Evolutionary conservation across 176 grass and related monocot genomes (phyloP).

Genomic region (Oryza glumipatula): DNA sequence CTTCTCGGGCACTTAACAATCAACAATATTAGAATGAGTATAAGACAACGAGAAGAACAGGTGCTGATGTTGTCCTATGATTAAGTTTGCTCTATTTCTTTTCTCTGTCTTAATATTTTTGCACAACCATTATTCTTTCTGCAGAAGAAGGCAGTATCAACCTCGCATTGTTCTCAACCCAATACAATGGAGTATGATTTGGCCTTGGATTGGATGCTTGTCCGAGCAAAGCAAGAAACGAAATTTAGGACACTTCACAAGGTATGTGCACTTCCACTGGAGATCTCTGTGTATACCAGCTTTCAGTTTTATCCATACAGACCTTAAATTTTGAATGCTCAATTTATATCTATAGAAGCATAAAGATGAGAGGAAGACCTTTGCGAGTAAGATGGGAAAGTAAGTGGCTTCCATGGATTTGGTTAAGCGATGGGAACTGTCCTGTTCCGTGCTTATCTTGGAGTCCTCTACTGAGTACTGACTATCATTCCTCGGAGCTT

Average conservation of each 20-base stretch:
- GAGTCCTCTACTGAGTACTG: slow-evolving; percentile 9
- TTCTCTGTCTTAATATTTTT: slow-evolving; percentile 22
- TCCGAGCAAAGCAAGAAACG: slow-evolving; percentile 47
- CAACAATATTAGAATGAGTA: slow-evolving; percentile 49
- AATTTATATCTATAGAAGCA: slow-evolving; percentile 46
- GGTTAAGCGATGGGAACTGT: slow-evolving; percentile 10
- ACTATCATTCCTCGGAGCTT: slow-evolving; percentile 21
- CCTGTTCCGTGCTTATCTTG: slow-evolving; percentile 31
- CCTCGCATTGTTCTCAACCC: slow-evolving; percentile 95
- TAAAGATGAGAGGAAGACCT: slow-evolving; percentile 35
- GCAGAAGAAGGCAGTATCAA: slow-evolving; percentile 86
- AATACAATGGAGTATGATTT: slow-evolving; percentile 96
- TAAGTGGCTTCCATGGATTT: slow-evolving; percentile 25
- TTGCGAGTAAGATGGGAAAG: slow-evolving; percentile 42
- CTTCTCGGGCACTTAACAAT: slow-evolving; percentile 73
- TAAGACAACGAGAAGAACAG: slow-evolving; percentile 72
- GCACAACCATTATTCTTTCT: slow-evolving; percentile 22
- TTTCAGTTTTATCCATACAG: slow-evolving; percentile 2
- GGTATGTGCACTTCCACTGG: slow-evolving; percentile 45
- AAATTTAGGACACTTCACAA: slow-evolving; percentile 52
- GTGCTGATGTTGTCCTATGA: slow-evolving; percentile 34
- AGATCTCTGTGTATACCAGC: neutral
- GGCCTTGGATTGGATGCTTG: slow-evolving; percentile 81
- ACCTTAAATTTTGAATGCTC: slow-evolving; percentile 33
- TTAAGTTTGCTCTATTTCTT: slow-evolving; percentile 1